Conservation (phyloP, 2,329 filamentous ascomycete species). For the Claviceps sp. region DNA sequence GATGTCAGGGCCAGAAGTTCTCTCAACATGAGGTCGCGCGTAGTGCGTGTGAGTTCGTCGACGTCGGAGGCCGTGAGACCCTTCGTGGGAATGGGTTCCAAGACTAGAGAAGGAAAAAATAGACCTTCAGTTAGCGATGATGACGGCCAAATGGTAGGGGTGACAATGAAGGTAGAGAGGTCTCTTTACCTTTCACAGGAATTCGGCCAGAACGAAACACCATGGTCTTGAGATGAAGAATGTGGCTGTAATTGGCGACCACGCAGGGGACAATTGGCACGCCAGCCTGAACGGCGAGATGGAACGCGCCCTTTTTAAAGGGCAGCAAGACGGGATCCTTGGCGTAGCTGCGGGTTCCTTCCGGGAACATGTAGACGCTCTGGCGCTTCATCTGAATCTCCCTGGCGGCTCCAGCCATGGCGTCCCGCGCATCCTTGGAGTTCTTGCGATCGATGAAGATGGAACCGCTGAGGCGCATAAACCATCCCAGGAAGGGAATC, state of each 20-base stretch:
- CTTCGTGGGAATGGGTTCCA: slow-evolving; percentile 67
- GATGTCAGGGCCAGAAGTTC: slow-evolving; percentile 44
- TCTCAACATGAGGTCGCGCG: slow-evolving; percentile 62
- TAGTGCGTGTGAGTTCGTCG: slow-evolving; percentile 54
- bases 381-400: slow-evolving; percentile 63
- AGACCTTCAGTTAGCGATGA: neutral
- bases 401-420: slow-evolving; percentile 69
- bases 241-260: slow-evolving; percentile 64
- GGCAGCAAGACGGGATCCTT: slow-evolving; percentile 69
- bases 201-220: slow-evolving; percentile 58
- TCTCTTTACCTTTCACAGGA: slow-evolving; percentile 54
- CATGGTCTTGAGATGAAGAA: slow-evolving; percentile 50
- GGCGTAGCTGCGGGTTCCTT: slow-evolving; percentile 85
- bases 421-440: slow-evolving; percentile 64
- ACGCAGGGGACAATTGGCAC: slow-evolving; percentile 86
- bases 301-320: slow-evolving; percentile 99
- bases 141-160: neutral
- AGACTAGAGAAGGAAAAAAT: slow-evolving; percentile 34
- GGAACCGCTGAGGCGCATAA: slow-evolving; percentile 75
- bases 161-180: too few species aligned
- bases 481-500: slow-evolving; percentile 83
- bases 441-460: slow-evolving; percentile 94
- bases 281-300: slow-evolving; percentile 84
- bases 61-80: slow-evolving; percentile 64
- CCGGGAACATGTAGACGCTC: slow-evolving; percentile 77